Evolutionary conservation across 78 protist species (phyloP), one percentile per base, ranked within the genome.

Genomic region (Parvularia atlantis): DNA sequence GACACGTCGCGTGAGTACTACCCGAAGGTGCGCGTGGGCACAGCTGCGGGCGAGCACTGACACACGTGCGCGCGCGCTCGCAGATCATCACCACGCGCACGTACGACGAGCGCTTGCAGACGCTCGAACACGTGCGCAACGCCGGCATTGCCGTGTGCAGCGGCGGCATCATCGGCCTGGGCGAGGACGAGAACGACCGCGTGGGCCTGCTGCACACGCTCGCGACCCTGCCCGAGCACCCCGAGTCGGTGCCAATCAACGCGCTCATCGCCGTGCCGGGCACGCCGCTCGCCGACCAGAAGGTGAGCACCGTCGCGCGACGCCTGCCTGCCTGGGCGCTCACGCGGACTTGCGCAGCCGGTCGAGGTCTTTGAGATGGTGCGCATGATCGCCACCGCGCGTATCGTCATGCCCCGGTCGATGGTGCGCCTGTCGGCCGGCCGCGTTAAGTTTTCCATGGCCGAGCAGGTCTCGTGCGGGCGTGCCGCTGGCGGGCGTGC

Each of bases 91-190:
- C 74, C 30, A 78, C 89, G 20, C 80, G 89, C 35, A 67, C 77
- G 24, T 84, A 84, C 78, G 89, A 84, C 28, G 84, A 84, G 36
- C 78, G 89, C 30, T 79, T 84, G 54, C 56, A 78, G 74, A 84
- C 89, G 33, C 24, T 84, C 41, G 67, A 35, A 17, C 66, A 75
- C 59, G 89, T 78, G 35, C 84, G 89, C 59, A 31, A 69, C 16
- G 89, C 84, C 9, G 89, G 89, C 61, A 58, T 84, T 62, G 26
- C 69, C 39, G 89, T 84, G 17, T 84, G 89, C 79, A 74, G 83
- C 46, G 89, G 89, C 33, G 89, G 89, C 17, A 84, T 84, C 72
- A 69, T 84, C 43, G 89, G 85, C 17, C 22, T 84, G 44, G 89
- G 80, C 19, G 88, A 83, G 76, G 14, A 20, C 17, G 76, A 31